Conservation (phyloP, 345 rosid genomes). For the Kernera saxatilis region DNA sequence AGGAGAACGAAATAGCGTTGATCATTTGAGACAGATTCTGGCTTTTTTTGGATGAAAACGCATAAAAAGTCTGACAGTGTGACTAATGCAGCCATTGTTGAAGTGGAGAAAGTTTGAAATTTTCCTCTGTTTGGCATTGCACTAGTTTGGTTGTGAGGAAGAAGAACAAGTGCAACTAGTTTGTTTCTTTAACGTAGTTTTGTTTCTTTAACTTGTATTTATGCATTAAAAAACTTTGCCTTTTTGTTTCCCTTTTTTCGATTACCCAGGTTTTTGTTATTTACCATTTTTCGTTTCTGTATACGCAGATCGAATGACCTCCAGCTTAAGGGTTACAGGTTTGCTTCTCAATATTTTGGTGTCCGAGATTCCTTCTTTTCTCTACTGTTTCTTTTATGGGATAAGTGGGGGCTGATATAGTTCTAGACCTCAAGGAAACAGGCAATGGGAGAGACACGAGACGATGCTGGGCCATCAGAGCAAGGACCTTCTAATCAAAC, state of each 20-base stretch:
- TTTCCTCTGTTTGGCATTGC: not conserved
- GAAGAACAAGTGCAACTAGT: not conserved
- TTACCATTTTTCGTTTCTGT: slow-evolving; percentile 14
- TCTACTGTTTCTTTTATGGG: slow-evolving; percentile 44
- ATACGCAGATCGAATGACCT: slow-evolving; percentile 49
- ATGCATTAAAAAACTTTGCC: not conserved
- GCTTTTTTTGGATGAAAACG: not conserved
- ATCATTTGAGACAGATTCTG: not conserved
- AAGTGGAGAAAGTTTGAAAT: not conserved
- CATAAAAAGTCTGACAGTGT: not conserved
- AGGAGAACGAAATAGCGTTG: not conserved
- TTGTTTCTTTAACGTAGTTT: not conserved
- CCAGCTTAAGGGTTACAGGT: slow-evolving; percentile 36
- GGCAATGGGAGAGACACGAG: slow-evolving; percentile 80
- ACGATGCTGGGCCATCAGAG: slow-evolving; percentile 61
- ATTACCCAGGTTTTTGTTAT: not conserved
- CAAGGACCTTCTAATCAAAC: slow-evolving; percentile 62
- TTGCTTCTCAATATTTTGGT: slow-evolving; percentile 30
- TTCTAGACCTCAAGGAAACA: slow-evolving; percentile 45
- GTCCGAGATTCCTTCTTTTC: slow-evolving; percentile 25
- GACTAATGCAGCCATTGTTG: not conserved
- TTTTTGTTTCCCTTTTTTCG: not conserved
- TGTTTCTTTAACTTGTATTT: not conserved
- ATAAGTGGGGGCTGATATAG: slow-evolving; percentile 59
- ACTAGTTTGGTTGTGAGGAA: not conserved